A percentile compares a stretch with the other conserved stretches of the same genome.
These are phyloP conservation scores for Penicillium sp. DNA, from an alignment of 2,329 filamentous ascomycete species.

Conservation along the genomic window DNA sequence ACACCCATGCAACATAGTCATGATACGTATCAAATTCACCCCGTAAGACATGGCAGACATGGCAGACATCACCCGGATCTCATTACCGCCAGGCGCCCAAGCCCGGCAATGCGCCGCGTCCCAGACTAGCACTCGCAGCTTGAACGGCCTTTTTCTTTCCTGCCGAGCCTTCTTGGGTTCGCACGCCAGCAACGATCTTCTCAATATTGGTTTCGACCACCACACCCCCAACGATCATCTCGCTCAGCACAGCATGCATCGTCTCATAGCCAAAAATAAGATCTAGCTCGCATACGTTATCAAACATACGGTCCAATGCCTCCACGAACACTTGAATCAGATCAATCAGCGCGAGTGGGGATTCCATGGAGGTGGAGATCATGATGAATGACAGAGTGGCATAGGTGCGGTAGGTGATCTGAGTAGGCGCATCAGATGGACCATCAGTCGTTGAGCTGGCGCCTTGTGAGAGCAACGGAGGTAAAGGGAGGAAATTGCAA, in stretches of 20 bases:
- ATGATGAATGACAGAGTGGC: slow-evolving; percentile 98
- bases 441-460: slow-evolving; percentile 47
- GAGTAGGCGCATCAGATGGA: slow-evolving; percentile 81
- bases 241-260: slow-evolving; percentile 78
- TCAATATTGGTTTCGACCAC: slow-evolving; percentile 90
- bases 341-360: slow-evolving; percentile 88
- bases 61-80: not conserved
- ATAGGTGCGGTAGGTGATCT: slow-evolving; percentile 97
- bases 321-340: slow-evolving; percentile 98
- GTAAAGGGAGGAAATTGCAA: slow-evolving; percentile 92
- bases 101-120: slow-evolving; percentile 35
- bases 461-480: slow-evolving; percentile 55
- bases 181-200: slow-evolving; percentile 79
- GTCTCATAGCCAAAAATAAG: slow-evolving; percentile 99
- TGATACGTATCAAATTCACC: not conserved
- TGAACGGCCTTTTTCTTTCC: slow-evolving; percentile 44
- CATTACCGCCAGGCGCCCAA: slow-evolving; percentile 37
- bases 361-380: slow-evolving; percentile 94
- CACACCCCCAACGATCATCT: slow-evolving; percentile 94
- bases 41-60: too few relatives aligned
- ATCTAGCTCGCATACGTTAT: slow-evolving; percentile 97
- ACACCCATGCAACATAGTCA: slow-evolving; percentile 2
- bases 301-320: slow-evolving; percentile 86
- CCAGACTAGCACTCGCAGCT: slow-evolving; percentile 36
- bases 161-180: slow-evolving; percentile 42